Evolutionary conservation across 2,329 filamentous ascomycete species (phyloP), one percentile per base, ranked within the genome.

Genomic region (Scytalidium lignicola): DNA sequence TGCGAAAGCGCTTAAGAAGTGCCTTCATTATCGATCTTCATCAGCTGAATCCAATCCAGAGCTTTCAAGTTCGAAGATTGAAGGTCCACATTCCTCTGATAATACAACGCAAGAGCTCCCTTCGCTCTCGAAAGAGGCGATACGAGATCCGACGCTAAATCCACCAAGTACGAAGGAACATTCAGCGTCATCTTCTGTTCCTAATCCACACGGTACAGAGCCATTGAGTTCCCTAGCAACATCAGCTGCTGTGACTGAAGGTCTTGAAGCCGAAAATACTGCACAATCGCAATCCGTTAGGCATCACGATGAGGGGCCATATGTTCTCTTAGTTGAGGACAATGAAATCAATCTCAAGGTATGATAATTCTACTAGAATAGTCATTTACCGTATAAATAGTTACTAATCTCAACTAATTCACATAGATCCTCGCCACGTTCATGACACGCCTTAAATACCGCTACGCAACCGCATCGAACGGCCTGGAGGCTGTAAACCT

Each of bases 401-500:
- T n/a, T n/a, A n/a, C n/a, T n/a, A n/a, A n/a, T n/a, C n/a, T n/a
- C n/a, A n/a, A n/a, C n/a, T n/a, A n/a, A n/a, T n/a, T n/a, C n/a
- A n/a, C n/a, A n/a, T 28, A 59, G 55, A 49, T 61, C 17, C 54
- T 63, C 2, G 47, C 50, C 10, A 51, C 57, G 10, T 54, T 53
- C 17, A 61, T 63, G 57, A 55, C 53, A 23, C 51, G 53, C 17
- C 41, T 55, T 15, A 50, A 55, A 9, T 37, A 54, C 18, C 55
- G 62, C 17, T 63, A 65, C 10, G 61, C 63, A 18, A 59, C 60
- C 1, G 74, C 74, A 3, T 57, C 52, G 4, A 68, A 78, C 51
- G 75, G 74, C 4, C 62, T 69, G 1, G 68, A 76, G 59, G 75
- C 74, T 5, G 63, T 77, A 2, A 59, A 74, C 8, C 57, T 58